These are phyloP conservation scores for Pichia deserticola DNA, from an alignment of 805 yeast species.

Conservation along the genomic window DNA sequence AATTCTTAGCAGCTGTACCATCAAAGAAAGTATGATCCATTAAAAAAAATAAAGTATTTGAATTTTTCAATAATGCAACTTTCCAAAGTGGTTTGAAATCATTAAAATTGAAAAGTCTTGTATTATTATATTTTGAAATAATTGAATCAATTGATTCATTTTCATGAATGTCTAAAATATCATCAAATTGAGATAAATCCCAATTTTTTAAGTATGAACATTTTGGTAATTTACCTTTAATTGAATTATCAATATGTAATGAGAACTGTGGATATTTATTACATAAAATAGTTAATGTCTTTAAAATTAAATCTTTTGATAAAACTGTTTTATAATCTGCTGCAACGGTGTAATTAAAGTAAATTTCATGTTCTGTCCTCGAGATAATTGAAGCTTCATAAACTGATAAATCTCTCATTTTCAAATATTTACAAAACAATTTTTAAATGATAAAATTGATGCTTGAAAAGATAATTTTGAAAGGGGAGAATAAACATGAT, in stretches of 20 bases:
- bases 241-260: slow-evolving; percentile 1
- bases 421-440: not conserved
- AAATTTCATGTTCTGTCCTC: not conserved
- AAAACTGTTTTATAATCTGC: slow-evolving; percentile 1
- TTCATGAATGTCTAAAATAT: not conserved
- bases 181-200: not conserved
- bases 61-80: not conserved
- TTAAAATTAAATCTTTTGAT: not conserved
- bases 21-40: slow-evolving; percentile 9
- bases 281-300: slow-evolving; percentile 1
- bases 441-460: not conserved
- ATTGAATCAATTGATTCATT: not conserved
- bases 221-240: not conserved
- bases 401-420: slow-evolving; percentile 5
- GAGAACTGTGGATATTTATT: slow-evolving; percentile 8
- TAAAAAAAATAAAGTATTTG: slow-evolving; percentile 7
- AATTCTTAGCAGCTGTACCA: slow-evolving; percentile 11
- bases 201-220: not conserved
- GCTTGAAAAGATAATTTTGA: not conserved
- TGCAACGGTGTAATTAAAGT: slow-evolving; percentile 7
- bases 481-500: no score
- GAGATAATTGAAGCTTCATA: slow-evolving; percentile 3
- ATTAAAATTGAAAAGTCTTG: slow-evolving; percentile 1
- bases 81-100: slow-evolving; percentile 8
- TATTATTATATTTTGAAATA: slow-evolving; percentile 1